Base-by-base conservation (phyloP, 2,329 filamentous ascomycete genomes). In the Penicillium sp. region DNA sequence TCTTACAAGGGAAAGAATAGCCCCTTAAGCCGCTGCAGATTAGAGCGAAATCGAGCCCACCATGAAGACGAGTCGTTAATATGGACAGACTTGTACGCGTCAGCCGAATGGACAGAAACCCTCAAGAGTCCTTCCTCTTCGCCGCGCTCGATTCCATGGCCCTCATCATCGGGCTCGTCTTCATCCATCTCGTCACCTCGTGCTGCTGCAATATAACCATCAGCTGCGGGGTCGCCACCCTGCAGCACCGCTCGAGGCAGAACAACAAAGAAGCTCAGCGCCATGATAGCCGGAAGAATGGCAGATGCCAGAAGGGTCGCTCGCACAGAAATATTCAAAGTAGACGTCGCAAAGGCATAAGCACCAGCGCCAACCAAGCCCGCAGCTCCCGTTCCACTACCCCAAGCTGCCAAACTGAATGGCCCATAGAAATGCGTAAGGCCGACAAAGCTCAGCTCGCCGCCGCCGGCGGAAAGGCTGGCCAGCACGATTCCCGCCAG, bases 351-450 rank as follows among this genome's bases (percentile, higher is more conserved):
- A 50, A 94, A 71, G 7, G 96, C 91, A 76, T 98, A 99, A 14
- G 94, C 82, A 0, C 92, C 92, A 0, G 94, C 92, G 5, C 95
- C 95, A 0, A 94, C 82, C 58, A 99, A 75, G 0, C 94, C 94
- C 0, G 94, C 94, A 0, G 90, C 94, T 1, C 94, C 94, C 0
- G 94, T 97, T 0, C 94, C 94, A 63, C 90, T 94, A 0, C 92
- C 90, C 95, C 95, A 99, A 37, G 91, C 89, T 0, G 93, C 93
- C 18, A 98, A 82, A 67, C 91, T 92, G 75, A 91, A 89, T 9
- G 87, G 88, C 0, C 94, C 95, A 70, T 98, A 98, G 78, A 90
- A 97, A 73, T 98, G 94, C 14, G 94, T 96, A 69, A 99, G 78
- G 1, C 92, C 90, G 6, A 99, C 79, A 71, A 98, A 97, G 75